phyloP scores from a whole-genome alignment of 148 eudicot genomes.

The Limonium bicolor region DNA sequence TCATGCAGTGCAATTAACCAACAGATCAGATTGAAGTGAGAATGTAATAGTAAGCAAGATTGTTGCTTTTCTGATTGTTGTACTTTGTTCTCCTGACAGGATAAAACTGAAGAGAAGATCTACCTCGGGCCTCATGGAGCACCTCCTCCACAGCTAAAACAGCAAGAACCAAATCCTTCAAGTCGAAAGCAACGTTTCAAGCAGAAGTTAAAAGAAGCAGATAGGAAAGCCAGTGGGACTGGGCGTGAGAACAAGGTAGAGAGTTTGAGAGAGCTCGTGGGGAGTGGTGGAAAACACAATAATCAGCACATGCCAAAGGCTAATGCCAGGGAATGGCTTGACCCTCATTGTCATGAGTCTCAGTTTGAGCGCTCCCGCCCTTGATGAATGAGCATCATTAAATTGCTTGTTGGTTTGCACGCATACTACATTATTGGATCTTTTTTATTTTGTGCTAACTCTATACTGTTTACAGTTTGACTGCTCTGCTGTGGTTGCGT shows the following conservation, averaged over 20 bases:
- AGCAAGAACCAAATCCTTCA: slow-evolving; percentile 41
- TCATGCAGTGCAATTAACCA: too few species aligned
- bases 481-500: too few species aligned
- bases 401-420: too few species aligned
- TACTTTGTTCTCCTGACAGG: too few species aligned
- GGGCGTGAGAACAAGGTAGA: slow-evolving; percentile 85
- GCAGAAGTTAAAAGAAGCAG: slow-evolving; percentile 93
- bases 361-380: slow-evolving; percentile 36
- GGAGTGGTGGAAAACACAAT: slow-evolving; percentile 27
- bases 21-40: too few species aligned
- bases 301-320: slow-evolving; percentile 38
- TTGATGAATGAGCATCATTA: slow-evolving; percentile 18
- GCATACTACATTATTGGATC: too few species aligned
- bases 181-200: slow-evolving; percentile 73
- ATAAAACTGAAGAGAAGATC: slow-evolving; percentile 51
- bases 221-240: slow-evolving; percentile 28
- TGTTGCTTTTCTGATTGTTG: too few species aligned
- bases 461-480: too few species aligned
- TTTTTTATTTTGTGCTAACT: too few species aligned
- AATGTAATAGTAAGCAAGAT: too few species aligned
- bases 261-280: slow-evolving; percentile 67
- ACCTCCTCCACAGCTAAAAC: slow-evolving; percentile 76
- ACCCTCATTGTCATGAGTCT: slow-evolving; percentile 88
- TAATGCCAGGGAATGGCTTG: slow-evolving; percentile 77
- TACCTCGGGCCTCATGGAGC: slow-evolving; percentile 99